Evolutionary conservation across 2,329 filamentous ascomycete genomes (phyloP).

Genomic region (Alternaria gansuensis): DNA sequence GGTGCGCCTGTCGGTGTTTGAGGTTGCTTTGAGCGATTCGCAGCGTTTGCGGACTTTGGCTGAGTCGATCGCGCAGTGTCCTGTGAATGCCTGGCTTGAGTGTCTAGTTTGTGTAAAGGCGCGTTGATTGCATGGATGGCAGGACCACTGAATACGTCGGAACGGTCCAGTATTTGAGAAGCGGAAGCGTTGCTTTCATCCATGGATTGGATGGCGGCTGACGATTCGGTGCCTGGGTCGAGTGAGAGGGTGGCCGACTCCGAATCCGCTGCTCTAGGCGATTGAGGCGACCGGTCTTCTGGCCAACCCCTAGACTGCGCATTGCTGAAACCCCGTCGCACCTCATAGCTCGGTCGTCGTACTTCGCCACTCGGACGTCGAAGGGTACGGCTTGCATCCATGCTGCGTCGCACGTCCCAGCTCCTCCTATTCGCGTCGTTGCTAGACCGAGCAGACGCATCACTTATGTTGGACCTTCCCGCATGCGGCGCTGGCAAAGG

Average conservation of each 20-base stretch:
- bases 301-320: slow-evolving; percentile 61
- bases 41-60: slow-evolving; percentile 22
- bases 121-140: slow-evolving; percentile 60
- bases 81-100: slow-evolving; percentile 44
- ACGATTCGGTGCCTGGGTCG: slow-evolving; percentile 78
- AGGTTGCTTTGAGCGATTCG: slow-evolving; percentile 25
- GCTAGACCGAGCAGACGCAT: slow-evolving; percentile 56
- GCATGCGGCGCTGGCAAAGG: slow-evolving; percentile 50
- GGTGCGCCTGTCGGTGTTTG: slow-evolving; percentile 21
- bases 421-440: slow-evolving; percentile 45
- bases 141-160: slow-evolving; percentile 86
- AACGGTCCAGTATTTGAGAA: slow-evolving; percentile 87
- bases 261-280: slow-evolving; percentile 66
- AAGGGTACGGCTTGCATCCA: slow-evolving; percentile 64
- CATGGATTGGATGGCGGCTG: slow-evolving; percentile 66
- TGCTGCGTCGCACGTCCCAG: slow-evolving; percentile 54
- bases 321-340: slow-evolving; percentile 70
- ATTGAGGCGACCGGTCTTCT: slow-evolving; percentile 59
- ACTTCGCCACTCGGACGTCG: slow-evolving; percentile 44
- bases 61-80: slow-evolving; percentile 50
- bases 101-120: slow-evolving; percentile 35
- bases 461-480: slow-evolving; percentile 53
- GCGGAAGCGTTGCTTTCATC: slow-evolving; percentile 82
- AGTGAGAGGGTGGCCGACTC: slow-evolving; percentile 79
- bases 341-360: slow-evolving; percentile 46